Conservation (phyloP, 768 basidiomycete species). For the Psilocybe sp. region DNA sequence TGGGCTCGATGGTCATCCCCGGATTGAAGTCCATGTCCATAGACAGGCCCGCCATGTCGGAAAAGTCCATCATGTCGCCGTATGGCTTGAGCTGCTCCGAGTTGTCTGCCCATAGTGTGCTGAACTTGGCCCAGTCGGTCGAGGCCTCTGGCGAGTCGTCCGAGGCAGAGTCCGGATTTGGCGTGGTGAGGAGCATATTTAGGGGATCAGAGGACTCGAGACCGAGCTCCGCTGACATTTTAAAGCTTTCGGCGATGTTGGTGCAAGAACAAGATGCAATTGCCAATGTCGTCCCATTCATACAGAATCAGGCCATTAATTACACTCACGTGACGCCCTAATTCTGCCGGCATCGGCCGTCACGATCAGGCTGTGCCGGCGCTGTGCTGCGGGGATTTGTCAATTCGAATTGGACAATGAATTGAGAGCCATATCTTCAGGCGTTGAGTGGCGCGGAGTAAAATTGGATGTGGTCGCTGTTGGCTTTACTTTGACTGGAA, state of each 20-base stretch:
- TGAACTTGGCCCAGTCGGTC: slow-evolving; percentile 55
- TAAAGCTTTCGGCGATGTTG: background rate
- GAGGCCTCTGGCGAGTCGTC: slow-evolving; percentile 30
- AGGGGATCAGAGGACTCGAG: slow-evolving; percentile 59
- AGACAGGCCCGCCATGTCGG: slow-evolving; percentile 32
- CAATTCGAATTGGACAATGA: no score
- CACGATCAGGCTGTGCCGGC: no score
- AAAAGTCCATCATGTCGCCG: slow-evolving; percentile 41
- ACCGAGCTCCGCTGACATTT: slow-evolving; percentile 39
- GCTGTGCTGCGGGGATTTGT: no score
- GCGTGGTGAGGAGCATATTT: slow-evolving; percentile 51
- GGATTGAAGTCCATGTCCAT: slow-evolving; percentile 67
- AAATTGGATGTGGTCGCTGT: no score
- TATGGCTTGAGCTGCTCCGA: slow-evolving; percentile 30
- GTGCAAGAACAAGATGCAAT: slow-evolving; percentile 12
- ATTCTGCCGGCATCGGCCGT: background rate
- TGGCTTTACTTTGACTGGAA: no score
- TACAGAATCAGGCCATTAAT: slow-evolving; percentile 39
- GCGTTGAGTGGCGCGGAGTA: no score
- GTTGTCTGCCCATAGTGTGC: slow-evolving; percentile 45
- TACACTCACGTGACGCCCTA: slow-evolving; percentile 16
- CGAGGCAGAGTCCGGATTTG: slow-evolving; percentile 29
- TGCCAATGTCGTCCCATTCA: slow-evolving; percentile 9
- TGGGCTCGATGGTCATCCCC: slow-evolving; percentile 62
- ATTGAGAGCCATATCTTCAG: no score